Evolutionary conservation across 1,284 basidiomycete genomes (phyloP), one percentile per base, ranked within the genome.

Genomic region (Inonotus obliquus): DNA sequence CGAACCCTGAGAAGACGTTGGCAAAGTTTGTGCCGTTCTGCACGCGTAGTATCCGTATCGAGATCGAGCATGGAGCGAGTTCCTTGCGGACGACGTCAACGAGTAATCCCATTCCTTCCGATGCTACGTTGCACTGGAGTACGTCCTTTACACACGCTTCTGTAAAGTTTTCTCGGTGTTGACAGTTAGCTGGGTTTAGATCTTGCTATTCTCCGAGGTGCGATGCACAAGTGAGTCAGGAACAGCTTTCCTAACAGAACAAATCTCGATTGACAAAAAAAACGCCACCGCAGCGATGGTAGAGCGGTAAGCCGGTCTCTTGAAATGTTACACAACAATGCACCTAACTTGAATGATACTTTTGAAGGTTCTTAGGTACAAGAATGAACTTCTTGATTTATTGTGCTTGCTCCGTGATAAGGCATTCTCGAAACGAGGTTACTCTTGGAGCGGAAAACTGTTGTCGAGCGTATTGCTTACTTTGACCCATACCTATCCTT

Each of bases 101-200:
- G 4, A 85, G 83, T 6, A 85, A 87, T 1, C 81, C 85, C 0
- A 74, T 91, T 27, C 85, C 91, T 2, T 89, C 90, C 1, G 95
- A 98, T 72, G 90, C 92, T 2, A 89, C 92, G 1, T 77, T 97
- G 49, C 92, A 96, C 70, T 96, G 93, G 92, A 92, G 87, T 89
- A 72, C 63, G 86, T 72, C 53, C 67, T 19, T 32, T 7, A n/a
- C 17, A 7, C 35, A 2, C 48, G 13, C 54, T 29, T 32, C 17
- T 56, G 14, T 44, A 38, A 19, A 10, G 29, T 47, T 61, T 63
- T 21, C 44, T n/a, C 60, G 63, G 41, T 44, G 32, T 23, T 9
- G 35, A 62, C n/a, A 45, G 35, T 32, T 37, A 55, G 54, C 25
- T 59, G 54, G 25, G 14, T 9, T 53, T 52, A 88, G 86, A 87